Evolutionary conservation across 2,329 filamentous ascomycete species (phyloP), one percentile per base, ranked within the genome.

Genomic region (Phoma sp.): DNA sequence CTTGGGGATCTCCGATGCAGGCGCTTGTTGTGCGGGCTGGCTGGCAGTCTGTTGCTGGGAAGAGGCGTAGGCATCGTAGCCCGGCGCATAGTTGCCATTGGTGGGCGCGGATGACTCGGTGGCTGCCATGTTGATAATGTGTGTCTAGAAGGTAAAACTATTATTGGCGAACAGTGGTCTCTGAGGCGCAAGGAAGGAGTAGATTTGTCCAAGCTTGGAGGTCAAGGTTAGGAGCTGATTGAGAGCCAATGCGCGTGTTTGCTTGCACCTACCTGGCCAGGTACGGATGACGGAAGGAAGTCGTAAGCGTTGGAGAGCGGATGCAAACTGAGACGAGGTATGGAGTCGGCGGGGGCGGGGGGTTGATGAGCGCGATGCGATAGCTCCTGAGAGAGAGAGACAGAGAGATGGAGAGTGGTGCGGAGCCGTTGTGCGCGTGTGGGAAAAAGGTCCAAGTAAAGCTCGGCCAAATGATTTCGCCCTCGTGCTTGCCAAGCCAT

Each of bases 1-100:
- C 82, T 96, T 97, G 69, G 81, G 81, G 60, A 86, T 84, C 38
- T 82, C 79, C 22, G 70, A 65, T 24, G 70, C 65, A 29, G 69
- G 47, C 21, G 67, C 64, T 64, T 64, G 64, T 63, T 61, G 65
- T 58, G 61, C 58, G 24, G 64, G 56, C 59, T 72, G 70, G 59
- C 60, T 64, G 59, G 69, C 46, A 13, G 65, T 53, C 21, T 62
- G 59, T 47, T 67, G 65, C 61, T 73, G 70, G 29, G 65, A 59
- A 10, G 65, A 57, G 53, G 60, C 63, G 60, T 71, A 74, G 55
- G 62, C 60, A 51, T 77, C 73, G 63, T 81, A 81, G 56, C 65
- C 71, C 55, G 77, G 73, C 57, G 71, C 76, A 63, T 81, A 81
- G 71, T 70, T 79, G 74, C 81, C 81, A 62, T 83, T 83, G 67